Conservation (phyloP, 2,329 filamentous ascomycete species). For the Apiospora koreana region DNA sequence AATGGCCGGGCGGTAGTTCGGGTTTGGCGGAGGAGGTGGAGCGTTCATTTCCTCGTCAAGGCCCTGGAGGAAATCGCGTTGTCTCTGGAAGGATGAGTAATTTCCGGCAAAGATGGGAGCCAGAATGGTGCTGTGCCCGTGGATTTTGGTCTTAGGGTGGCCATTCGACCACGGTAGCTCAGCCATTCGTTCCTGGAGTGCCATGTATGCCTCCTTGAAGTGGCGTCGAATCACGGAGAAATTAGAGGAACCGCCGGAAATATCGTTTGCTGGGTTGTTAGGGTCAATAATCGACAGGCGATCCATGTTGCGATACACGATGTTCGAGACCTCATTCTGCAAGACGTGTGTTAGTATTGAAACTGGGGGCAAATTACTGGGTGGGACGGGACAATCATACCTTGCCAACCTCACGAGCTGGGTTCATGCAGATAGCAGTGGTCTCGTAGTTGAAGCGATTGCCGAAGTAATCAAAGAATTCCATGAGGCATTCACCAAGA, state of each 20-base stretch:
- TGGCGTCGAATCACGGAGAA: constrained; percentile 65
- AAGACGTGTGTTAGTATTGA: not conserved
- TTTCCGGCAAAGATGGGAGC: constrained; percentile 74
- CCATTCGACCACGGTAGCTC: constrained; percentile 40
- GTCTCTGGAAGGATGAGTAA: constrained; percentile 71
- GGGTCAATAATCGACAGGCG: constrained; percentile 90
- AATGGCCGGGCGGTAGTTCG: not conserved
- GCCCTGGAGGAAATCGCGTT: constrained; percentile 63
- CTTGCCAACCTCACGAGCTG: constrained; percentile 71
- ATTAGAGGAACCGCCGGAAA: constrained; percentile 80
- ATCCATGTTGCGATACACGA: constrained; percentile 61
- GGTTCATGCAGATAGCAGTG: constrained; percentile 74
- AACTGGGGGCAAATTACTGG: not conserved
- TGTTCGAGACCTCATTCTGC: constrained; percentile 44
- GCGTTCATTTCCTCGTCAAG: constrained; percentile 47
- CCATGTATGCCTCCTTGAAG: constrained; percentile 66
- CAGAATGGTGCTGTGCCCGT: constrained; percentile 59
- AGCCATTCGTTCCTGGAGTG: constrained; percentile 59
- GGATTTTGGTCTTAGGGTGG: constrained; percentile 24
- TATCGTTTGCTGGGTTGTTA: constrained; percentile 82
- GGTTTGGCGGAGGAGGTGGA: constrained; percentile 13
- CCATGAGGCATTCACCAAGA: constrained; percentile 78
- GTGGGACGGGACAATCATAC: constrained; percentile 42
- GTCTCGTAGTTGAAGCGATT: constrained; percentile 71
- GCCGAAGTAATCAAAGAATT: constrained; percentile 90